Base-by-base conservation (phyloP, 1,139 yeast species). In the Hyphopichia wangnamkhiaoensis region DNA sequence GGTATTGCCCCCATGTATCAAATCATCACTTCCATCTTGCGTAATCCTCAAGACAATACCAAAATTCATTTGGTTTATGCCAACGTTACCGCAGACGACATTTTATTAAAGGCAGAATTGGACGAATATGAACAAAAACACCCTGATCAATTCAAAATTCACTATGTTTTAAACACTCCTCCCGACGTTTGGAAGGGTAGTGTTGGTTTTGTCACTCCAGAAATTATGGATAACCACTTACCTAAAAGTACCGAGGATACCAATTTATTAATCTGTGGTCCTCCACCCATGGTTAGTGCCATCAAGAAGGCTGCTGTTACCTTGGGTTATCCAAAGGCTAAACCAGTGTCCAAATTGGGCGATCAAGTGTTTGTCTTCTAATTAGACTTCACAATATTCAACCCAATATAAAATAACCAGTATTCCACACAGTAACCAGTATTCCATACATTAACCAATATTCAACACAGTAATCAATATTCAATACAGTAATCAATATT, bases 1-100 rank as follows among this genome's bases (percentile, higher is more conserved):
- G 97, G 96, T 52, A 89, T 93, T 65, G 88, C 97, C 23, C 98
- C 98, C 46, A 76, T 91, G 74, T 90, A 76, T 74, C 98, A 93
- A 70, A 68, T 93, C 61, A 65, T 88, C 49, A 82, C 80, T 52
- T 81, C 81, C 48, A 76, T 85, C 54, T 68, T 83, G 59, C 74
- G 74, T 54, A 80, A 90, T 71, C 89, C 94, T 33, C 68, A 67
- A 28, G 98, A 91, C 69, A 84, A 86, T 63, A 93, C 98, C 56
- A 84, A 85, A 72, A 79, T 93, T 47, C 74, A 80, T 50, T 74
- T 93, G 55, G 64, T 84, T 58, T 90, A 87, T 68, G 97, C 96
- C 50, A 84, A 83, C 63, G 79, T 82, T 61, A 68, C 90, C 42
- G 82, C 80, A 39, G 74, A 72, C 17, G 98, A 93, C 63, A 85